Evolutionary conservation across 352 stramenopile species (phyloP).

Genomic region (Globisporangium paddicum): DNA sequence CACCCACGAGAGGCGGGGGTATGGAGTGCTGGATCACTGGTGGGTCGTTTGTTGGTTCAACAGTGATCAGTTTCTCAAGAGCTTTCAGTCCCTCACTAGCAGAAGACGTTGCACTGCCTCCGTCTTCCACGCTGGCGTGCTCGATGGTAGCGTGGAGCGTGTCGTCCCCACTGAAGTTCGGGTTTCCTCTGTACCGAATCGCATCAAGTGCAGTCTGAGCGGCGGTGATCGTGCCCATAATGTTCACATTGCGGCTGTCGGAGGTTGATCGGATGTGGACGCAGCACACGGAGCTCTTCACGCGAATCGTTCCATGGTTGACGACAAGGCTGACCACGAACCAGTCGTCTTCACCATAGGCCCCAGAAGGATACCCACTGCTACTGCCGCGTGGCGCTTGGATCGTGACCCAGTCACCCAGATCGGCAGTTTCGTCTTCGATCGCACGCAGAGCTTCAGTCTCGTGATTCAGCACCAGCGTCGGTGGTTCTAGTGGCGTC

Average conservation of each 20-base stretch:
- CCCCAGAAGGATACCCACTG: neutral
- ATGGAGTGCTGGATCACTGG: slow-evolving; percentile 1
- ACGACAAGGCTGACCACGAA: slow-evolving; percentile 4
- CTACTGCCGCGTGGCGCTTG: neutral
- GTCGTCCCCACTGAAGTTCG: slow-evolving; percentile 16
- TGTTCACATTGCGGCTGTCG: neutral
- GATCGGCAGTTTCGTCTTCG: neutral
- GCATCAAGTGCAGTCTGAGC: slow-evolving; percentile 8
- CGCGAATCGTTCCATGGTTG: slow-evolving; percentile 4
- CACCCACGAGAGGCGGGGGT: neutral
- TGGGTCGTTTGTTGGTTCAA: slow-evolving; percentile 11
- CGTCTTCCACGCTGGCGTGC: neutral
- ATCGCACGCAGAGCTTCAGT: neutral
- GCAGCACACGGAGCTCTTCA: slow-evolving; percentile 11
- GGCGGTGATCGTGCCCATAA: slow-evolving; percentile 3
- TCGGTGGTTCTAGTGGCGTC: neutral
- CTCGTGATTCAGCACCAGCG: neutral
- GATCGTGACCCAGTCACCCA: slow-evolving; percentile 3
- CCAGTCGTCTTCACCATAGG: neutral
- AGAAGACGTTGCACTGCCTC: neutral
- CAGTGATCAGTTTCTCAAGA: neutral
- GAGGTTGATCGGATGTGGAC: slow-evolving; percentile 1
- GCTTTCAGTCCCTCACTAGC: neutral
- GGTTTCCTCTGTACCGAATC: slow-evolving; percentile 14
- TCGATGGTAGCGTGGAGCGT: slow-evolving; percentile 4